Base-by-base conservation (phyloP, 352 stramenopile species). In the Phytopythium montanum region DNA sequence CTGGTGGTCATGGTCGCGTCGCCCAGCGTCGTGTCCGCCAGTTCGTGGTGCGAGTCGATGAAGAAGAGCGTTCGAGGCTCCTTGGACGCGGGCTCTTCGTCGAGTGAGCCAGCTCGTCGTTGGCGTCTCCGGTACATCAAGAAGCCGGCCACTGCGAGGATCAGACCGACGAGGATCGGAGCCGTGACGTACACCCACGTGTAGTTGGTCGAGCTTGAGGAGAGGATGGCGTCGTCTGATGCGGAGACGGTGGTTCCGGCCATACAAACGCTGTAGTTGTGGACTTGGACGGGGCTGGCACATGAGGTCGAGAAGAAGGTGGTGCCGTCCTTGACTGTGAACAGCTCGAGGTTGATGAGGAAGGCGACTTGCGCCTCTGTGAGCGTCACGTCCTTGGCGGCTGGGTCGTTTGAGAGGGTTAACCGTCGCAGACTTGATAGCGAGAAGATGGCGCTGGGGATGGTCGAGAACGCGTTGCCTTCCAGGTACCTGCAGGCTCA, bases 201-300 rank as follows among this genome's bases (percentile, higher is more conserved):
- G 26, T 67, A 56, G 18, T 33, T 57, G 14, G 6, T 38, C 9
- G 29, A 28, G 28, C 41, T 38, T 21, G 29, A 55, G n/a, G 31
- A 2, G 12, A n/a, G 33, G 5, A 28, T 41, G 1, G 16, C 29
- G 4, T 38, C 9, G 21, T n/a, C 26, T 8, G 29, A 44, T 2
- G 31, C 31, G 18, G 21, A 23, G n/a, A 28, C 26, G 6, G 33
- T 42, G n/a, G 39, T 14, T 14, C 16, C 18, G 1, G 21, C 8
- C 21, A 76, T 26, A 31, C 72, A 81, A 10, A 78, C 59, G 7
- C n/a, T 59, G 46, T 75, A 75, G 25, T 54, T 56, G 9, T 59
- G 58, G 19, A 75, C 63, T 25, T 44, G 19, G 0, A 45, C 33
- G 0, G 61, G 49, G 6, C 31, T 19, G 0, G 59, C 53, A 19